Base-by-base conservation (phyloP, 192 early-diverging fungal species). In the Gamsiella multidivaricata region DNA sequence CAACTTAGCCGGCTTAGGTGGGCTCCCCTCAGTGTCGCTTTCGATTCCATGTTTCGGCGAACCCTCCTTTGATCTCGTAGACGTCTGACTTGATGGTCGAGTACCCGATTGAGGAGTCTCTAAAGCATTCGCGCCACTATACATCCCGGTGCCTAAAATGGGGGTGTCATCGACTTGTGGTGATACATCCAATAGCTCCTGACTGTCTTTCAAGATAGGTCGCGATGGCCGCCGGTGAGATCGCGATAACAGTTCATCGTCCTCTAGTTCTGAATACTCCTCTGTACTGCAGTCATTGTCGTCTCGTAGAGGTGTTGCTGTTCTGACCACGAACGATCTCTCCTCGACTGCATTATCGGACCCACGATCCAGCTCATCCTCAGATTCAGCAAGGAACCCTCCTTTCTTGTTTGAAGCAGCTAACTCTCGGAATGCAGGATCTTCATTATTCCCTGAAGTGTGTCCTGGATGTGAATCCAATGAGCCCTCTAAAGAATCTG, bases 31-130 rank as follows among this genome's bases (percentile, higher is more conserved):
- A 14, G 58, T 17, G 32, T 70, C 69, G 26, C 51, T 50, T 5
- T 54, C 58, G 1, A 55, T 34, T 26, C 51, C 20, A 34, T 70
- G 69, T 31, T 70, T 70, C 2, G 59, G 69, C 6, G 57, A 60
- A 10, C 59, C 59, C 51, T 61, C 67, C 32, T 28, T 52, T 15
- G 49, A 29, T 7, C 12, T 4, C 32, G 25, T 46, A 2, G 49
- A 53, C 22, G 32, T 51, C 23, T 31, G 20, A 51, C 47, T 62
- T 49, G 61, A 37, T 49, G 46, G 49, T 20, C 23, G 41, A 2
- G 58, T 17, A 20, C 10, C 17, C 5, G 4, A 31, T 11, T 4
- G 25, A 42, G 17, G n/a, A n/a, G n/a, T n/a, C n/a, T n/a, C n/a
- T n/a, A n/a, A 9, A 26, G 9, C 8, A 17, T n/a, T 42, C 14